Percentiles rank a stretch among this genome's conserved stretches.
phyloP scores from a whole-genome alignment of 129 eudicot species.

The Daucus carota region DNA sequence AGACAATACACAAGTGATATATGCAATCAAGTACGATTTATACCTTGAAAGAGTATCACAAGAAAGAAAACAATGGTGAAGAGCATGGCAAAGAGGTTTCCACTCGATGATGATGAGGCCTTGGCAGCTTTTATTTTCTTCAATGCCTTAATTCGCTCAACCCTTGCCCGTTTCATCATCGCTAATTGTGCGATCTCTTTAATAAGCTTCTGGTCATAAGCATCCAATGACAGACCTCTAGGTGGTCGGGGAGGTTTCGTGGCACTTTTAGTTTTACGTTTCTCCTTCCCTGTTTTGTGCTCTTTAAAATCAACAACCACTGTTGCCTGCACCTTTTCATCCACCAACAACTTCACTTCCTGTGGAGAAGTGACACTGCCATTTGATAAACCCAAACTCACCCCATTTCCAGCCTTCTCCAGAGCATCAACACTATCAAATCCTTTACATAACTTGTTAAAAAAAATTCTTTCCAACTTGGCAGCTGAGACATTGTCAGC shows the following conservation, averaged over 20 bases:
- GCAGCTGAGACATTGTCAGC: neutral
- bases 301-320: constrained; percentile 15
- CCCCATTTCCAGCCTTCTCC: constrained; percentile 18
- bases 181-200: constrained; percentile 77
- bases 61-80: constrained; percentile 51
- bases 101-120: constrained; percentile 37
- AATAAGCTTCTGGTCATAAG: constrained; percentile 72
- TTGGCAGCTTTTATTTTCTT: constrained; percentile 65
- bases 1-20: neutral
- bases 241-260: constrained; percentile 87
- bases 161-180: constrained; percentile 64
- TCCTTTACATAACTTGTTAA: constrained; percentile 20
- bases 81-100: constrained; percentile 50
- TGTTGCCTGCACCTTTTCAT: constrained; percentile 31
- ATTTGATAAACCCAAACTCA: constrained; percentile 1
- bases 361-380: constrained; percentile 16
- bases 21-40: neutral
- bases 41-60: constrained; percentile 66
- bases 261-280: constrained; percentile 44
- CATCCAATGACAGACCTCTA: constrained; percentile 58
- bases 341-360: constrained; percentile 24
- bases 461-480: constrained; percentile 6
- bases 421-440: constrained; percentile 20
- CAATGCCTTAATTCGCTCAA: constrained; percentile 63
- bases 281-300: constrained; percentile 46